Percentiles rank a stretch among this genome's conserved stretches.
Evolutionary conservation across 2,329 filamentous ascomycete genomes (phyloP).

Genomic region (Xylaria sp.): DNA sequence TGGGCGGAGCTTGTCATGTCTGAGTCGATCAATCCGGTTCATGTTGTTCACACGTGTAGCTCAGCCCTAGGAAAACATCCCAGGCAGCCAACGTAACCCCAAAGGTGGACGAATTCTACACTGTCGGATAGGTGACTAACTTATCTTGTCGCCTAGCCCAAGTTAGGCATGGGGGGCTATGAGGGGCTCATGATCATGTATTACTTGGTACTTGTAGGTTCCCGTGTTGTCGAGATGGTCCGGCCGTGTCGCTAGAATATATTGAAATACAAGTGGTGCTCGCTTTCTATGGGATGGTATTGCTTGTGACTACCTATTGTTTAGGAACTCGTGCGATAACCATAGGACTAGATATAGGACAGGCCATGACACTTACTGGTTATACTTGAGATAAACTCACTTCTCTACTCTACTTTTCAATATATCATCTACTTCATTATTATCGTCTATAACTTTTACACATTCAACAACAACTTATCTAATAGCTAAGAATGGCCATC

Average conservation of each 20-base stretch:
- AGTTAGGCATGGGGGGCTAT: conserved; percentile 30
- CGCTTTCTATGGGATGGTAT: conserved; percentile 7
- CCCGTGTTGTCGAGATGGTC: conserved; percentile 19
- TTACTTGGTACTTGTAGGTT: conserved; percentile 23
- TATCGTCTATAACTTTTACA: neutral
- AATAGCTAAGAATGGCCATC: conserved; percentile 41
- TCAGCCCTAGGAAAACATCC: conserved; percentile 33
- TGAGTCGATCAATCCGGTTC: conserved; percentile 25
- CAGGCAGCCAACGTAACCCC: conserved; percentile 21
- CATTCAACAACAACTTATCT: neutral
- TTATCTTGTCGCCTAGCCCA: conserved; percentile 21
- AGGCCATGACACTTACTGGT: neutral
- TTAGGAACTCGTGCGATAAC: neutral
- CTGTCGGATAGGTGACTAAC: conserved; percentile 24
- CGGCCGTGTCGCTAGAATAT: conserved; percentile 3
- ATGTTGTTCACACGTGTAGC: conserved; percentile 28
- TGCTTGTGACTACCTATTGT: conserved; percentile 4
- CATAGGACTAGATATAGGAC: conserved; percentile 19
- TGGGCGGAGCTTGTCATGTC: conserved; percentile 31
- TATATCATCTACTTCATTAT: neutral
- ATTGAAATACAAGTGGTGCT: conserved; percentile 2
- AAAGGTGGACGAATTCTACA: conserved; percentile 1
- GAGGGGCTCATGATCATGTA: conserved; percentile 37
- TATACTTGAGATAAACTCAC: neutral
- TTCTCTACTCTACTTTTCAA: neutral